Conservation (phyloP, 108 stramenopile species). For the Aurantiochytrium sp. region DNA sequence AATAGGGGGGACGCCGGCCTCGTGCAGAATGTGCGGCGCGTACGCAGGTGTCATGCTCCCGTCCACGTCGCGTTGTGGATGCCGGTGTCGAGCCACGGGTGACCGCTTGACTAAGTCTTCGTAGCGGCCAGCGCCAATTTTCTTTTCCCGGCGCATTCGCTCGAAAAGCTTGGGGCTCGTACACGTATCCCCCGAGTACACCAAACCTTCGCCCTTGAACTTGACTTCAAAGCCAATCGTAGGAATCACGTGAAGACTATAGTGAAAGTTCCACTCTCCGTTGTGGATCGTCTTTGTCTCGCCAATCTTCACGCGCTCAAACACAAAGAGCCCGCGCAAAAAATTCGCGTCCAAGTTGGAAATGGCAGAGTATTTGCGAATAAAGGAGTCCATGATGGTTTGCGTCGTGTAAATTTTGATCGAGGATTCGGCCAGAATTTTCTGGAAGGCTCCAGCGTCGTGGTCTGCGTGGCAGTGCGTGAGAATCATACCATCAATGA, state of each 20-base stretch:
- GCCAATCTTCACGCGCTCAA: conserved; percentile 77
- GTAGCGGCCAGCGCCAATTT: conserved; percentile 58
- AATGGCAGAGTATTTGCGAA: conserved; percentile 84
- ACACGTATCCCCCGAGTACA: conserved; percentile 58
- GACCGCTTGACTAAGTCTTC: conserved; percentile 71
- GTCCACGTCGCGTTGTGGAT: background rate
- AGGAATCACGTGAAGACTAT: conserved; percentile 37
- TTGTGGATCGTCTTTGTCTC: conserved; percentile 46
- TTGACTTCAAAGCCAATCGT: conserved; percentile 33
- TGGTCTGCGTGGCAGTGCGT: conserved; percentile 45
- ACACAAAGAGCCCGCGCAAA: conserved; percentile 68
- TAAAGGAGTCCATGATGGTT: conserved; percentile 52
- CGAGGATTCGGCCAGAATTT: conserved; percentile 19
- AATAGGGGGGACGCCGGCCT: conserved; percentile 82
- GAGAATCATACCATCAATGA: conserved; percentile 34
- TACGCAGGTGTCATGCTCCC: background rate
- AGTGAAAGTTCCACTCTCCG: conserved; percentile 26
- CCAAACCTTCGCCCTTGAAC: conserved; percentile 19
- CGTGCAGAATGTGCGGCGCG: conserved; percentile 58
- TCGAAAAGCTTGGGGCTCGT: conserved; percentile 63
- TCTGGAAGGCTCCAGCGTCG: conserved; percentile 43
- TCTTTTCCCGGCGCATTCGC: conserved; percentile 36
- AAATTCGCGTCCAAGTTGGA: conserved; percentile 59
- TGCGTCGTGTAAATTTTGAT: conserved; percentile 31
- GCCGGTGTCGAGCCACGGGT: conserved; percentile 58